These are phyloP conservation scores for Microbotryum scabiosae DNA, from an alignment of 1,284 basidiomycete species.

Conservation along the genomic window DNA sequence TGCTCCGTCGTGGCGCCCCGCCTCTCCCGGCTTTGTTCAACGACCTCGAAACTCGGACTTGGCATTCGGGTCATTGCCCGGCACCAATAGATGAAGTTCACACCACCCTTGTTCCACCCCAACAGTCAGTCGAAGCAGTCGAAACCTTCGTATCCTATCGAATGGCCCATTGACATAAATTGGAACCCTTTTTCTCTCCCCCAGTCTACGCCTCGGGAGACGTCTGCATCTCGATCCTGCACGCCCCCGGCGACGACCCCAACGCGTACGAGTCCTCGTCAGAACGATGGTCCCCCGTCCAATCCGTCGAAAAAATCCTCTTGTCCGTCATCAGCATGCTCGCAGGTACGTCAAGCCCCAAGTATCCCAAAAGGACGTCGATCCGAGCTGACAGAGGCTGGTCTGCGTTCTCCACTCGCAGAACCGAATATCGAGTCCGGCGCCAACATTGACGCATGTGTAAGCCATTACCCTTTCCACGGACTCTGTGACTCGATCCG, in stretches of 20 bases:
- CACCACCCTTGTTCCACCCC: slow-evolving; percentile 92
- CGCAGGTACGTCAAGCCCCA: slow-evolving; percentile 54
- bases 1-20: no score
- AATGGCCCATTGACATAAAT: not conserved
- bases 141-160: not conserved
- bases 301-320: slow-evolving; percentile 87
- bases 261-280: slow-evolving; percentile 72
- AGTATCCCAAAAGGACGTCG: not conserved
- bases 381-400: not conserved
- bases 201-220: slow-evolving; percentile 85
- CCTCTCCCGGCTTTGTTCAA: no score
- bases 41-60: no score
- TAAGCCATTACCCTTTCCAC: slow-evolving; percentile 29
- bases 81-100: slow-evolving; percentile 68
- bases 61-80: no score
- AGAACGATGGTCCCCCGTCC: slow-evolving; percentile 96
- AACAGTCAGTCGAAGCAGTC: slow-evolving; percentile 59
- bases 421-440: slow-evolving; percentile 99
- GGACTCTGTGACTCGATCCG: no score
- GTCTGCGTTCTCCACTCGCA: slow-evolving; percentile 33
- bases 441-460: slow-evolving; percentile 76
- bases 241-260: slow-evolving; percentile 86
- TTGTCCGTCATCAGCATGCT: slow-evolving; percentile 96
- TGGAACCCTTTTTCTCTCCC: not conserved
- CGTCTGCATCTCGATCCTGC: slow-evolving; percentile 97